Evolutionary conservation across 2,329 filamentous ascomycete genomes (phyloP).

Genomic region (Didymella glomerata): DNA sequence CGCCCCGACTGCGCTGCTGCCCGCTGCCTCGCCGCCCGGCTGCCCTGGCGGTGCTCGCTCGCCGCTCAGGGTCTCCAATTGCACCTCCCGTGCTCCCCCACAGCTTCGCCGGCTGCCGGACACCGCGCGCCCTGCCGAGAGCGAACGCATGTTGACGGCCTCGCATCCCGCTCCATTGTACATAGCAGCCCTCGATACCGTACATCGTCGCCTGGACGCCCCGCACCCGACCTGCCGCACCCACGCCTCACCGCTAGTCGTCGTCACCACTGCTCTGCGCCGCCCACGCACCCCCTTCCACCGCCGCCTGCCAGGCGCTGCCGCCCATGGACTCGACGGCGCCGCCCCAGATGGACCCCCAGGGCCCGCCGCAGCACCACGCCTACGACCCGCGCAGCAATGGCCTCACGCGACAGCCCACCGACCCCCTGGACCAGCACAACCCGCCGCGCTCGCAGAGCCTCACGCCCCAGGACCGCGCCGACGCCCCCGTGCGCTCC

Average conservation of each 20-base stretch:
- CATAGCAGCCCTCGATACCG: not conserved
- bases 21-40: constrained; percentile 7
- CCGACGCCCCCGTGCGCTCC: constrained; percentile 36
- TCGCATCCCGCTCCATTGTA: not conserved
- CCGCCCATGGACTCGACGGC: constrained; percentile 45
- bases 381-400: constrained; percentile 45
- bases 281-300: constrained; percentile 8
- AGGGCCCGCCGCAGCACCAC: constrained; percentile 38
- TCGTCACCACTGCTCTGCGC: constrained; percentile 13
- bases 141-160: constrained; percentile 4
- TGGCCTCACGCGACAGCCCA: constrained; percentile 43
- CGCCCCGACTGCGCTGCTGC: constrained; percentile 6
- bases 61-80: constrained; percentile 31
- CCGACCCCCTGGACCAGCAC: constrained; percentile 39
- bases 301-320: constrained; percentile 14
- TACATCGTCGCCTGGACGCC: not conserved
- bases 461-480: constrained; percentile 36
- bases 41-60: constrained; percentile 39
- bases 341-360: constrained; percentile 46
- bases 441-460: constrained; percentile 27
- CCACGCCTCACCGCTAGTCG: constrained; percentile 6
- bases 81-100: constrained; percentile 5
- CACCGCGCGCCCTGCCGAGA: constrained; percentile 1
- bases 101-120: constrained; percentile 12
- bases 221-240: not conserved